Percentiles rank a stretch among this genome's conserved stretches.
phyloP scores from a whole-genome alignment of 768 basidiomycete genomes.

The Coprinopsis cinerea region DNA sequence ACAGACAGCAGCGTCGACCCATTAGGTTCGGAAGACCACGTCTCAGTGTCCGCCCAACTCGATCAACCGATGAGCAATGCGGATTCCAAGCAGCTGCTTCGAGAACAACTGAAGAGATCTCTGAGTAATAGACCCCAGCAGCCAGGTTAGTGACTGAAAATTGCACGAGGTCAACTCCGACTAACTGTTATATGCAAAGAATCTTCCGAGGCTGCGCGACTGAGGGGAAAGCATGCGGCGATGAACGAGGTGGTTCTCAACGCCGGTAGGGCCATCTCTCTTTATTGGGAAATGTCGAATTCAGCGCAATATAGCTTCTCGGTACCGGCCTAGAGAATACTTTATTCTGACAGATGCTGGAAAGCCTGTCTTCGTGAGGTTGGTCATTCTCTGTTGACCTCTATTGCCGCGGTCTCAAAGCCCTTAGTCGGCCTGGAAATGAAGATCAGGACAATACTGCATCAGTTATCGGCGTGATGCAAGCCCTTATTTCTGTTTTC shows the following conservation, averaged over 20 bases:
- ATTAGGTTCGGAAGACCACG: constrained; percentile 53
- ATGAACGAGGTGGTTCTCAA: constrained; percentile 35
- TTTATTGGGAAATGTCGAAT: background rate
- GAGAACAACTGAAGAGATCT: constrained; percentile 68
- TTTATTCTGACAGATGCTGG: constrained; percentile 93
- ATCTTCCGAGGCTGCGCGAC: constrained; percentile 21
- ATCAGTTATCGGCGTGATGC: constrained; percentile 85
- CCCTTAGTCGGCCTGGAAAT: constrained; percentile 42
- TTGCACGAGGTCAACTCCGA: background rate
- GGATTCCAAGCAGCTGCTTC: constrained; percentile 55
- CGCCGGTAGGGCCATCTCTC: constrained; percentile 27
- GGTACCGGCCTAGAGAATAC: constrained; percentile 66
- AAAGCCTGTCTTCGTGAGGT: constrained; percentile 96
- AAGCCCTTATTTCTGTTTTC: constrained; percentile 94
- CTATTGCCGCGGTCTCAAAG: too few relatives aligned
- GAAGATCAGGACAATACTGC: constrained; percentile 63
- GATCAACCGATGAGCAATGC: constrained; percentile 40
- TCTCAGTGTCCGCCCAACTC: constrained; percentile 39
- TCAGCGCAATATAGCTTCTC: constrained; percentile 24
- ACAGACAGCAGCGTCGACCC: constrained; percentile 57
- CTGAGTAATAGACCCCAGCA: constrained; percentile 47
- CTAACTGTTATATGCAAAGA: constrained; percentile 19
- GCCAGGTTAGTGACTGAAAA: constrained; percentile 33
- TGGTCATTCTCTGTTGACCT: too few relatives aligned
- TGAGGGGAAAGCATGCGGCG: constrained; percentile 26